phyloP scores from a whole-genome alignment of 2,329 filamentous ascomycete genomes.

The Magnaporthiopsis poae region DNA sequence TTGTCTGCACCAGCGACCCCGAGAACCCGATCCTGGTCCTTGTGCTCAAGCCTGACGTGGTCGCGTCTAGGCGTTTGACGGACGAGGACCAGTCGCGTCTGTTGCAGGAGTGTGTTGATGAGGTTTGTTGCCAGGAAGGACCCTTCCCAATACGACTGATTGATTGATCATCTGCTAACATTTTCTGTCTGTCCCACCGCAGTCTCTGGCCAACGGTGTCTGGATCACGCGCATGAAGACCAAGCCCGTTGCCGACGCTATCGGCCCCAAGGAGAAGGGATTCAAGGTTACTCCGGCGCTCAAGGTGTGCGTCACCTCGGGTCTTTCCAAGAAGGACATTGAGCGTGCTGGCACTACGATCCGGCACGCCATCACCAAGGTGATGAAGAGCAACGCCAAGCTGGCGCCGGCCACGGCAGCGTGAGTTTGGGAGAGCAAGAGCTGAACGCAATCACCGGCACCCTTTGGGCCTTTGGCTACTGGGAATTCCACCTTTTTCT shows the following conservation, averaged over 20 bases:
- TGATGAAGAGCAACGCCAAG: slow-evolving; percentile 55
- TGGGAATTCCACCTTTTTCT: not conserved
- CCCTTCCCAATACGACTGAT: not conserved
- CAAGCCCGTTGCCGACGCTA: slow-evolving; percentile 54
- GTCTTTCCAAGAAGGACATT: slow-evolving; percentile 83
- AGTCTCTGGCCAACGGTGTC: slow-evolving; percentile 80
- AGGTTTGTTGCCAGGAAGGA: slow-evolving; percentile 48
- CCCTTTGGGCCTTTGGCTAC: not conserved
- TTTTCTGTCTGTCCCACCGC: too few species aligned
- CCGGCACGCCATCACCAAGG: slow-evolving; percentile 85
- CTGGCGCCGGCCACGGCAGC: not conserved
- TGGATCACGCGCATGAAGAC: slow-evolving; percentile 80
- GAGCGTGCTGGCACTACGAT: slow-evolving; percentile 87
- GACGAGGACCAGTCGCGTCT: slow-evolving; percentile 72
- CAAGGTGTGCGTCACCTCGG: slow-evolving; percentile 83
- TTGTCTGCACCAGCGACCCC: slow-evolving; percentile 65
- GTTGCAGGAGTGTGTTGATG: slow-evolving; percentile 86
- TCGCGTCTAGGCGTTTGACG: slow-evolving; percentile 58
- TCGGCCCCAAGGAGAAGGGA: slow-evolving; percentile 57
- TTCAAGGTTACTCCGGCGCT: slow-evolving; percentile 70
- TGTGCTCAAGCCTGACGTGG: slow-evolving; percentile 71
- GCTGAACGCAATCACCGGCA: not conserved
- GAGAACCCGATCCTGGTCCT: slow-evolving; percentile 86
- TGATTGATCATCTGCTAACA: not conserved
- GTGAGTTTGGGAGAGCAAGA: not conserved